Conservation (phyloP, 148 eudicot species). For the Fagopyrum tataricum region DNA sequence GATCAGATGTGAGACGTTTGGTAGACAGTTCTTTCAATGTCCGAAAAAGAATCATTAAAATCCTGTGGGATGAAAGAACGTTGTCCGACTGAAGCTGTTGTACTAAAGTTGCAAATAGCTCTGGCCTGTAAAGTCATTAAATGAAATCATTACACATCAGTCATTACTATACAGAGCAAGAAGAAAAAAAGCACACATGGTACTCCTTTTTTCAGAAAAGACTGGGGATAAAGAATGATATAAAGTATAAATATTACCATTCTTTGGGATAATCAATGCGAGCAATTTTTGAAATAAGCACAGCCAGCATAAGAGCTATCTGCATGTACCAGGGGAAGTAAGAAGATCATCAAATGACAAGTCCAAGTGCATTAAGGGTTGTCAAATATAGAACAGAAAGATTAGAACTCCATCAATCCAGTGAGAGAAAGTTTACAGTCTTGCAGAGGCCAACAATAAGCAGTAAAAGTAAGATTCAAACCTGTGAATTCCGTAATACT, state of each 20-base stretch:
- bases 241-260: constrained; percentile 42
- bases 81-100: constrained; percentile 89
- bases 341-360: constrained; percentile 1
- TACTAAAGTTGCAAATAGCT: constrained; percentile 68
- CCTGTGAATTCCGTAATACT: neutral
- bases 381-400: neutral
- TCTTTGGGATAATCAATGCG: constrained; percentile 92
- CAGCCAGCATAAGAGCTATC: constrained; percentile 89
- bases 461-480: neutral
- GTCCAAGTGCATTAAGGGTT: constrained; percentile 1
- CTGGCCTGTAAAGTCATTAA: constrained; percentile 48
- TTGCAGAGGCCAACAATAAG: neutral
- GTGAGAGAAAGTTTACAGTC: neutral
- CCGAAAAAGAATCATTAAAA: constrained; percentile 86
- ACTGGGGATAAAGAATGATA: neutral
- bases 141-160: too few species aligned
- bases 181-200: too few species aligned
- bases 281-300: constrained; percentile 89
- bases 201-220: neutral
- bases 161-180: too few species aligned
- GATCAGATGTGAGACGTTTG: constrained; percentile 88
- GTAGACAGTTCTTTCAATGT: constrained; percentile 85
- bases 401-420: neutral
- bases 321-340: constrained; percentile 29
- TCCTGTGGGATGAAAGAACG: constrained; percentile 79